phyloP scores from a whole-genome alignment of 257 asterid genomes.

The Nicotiana sylvestris region DNA sequence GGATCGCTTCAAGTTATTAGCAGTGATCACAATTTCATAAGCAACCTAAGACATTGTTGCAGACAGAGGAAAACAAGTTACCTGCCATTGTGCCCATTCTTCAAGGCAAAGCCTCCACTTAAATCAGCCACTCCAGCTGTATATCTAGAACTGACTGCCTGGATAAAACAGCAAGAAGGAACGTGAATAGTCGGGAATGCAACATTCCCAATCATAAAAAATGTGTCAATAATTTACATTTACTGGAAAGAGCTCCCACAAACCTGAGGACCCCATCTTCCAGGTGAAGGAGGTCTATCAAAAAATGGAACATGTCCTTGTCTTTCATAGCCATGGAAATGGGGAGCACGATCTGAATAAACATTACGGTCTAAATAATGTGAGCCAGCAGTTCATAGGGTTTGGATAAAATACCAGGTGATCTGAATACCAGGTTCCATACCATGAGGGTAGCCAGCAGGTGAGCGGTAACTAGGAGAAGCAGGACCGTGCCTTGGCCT shows the following conservation, averaged over 20 bases:
- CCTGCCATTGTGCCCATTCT: slow-evolving; percentile 7
- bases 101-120: slow-evolving; percentile 2
- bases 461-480: slow-evolving; percentile 22
- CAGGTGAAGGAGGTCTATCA: slow-evolving; percentile 19
- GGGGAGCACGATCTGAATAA: slow-evolving; percentile 13
- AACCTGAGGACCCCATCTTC: slow-evolving; percentile 22
- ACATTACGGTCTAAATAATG: slow-evolving; percentile 1
- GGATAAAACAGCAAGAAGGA: not conserved
- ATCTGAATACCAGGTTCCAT: not conserved
- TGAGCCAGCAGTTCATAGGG: not conserved
- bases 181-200: not conserved
- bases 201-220: not conserved
- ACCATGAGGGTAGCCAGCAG: slow-evolving; percentile 17
- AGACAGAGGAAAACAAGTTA: slow-evolving; percentile 4
- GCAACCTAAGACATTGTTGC: not conserved
- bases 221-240: not conserved
- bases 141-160: slow-evolving; percentile 13
- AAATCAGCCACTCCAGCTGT: slow-evolving; percentile 15
- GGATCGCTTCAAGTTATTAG: not conserved
- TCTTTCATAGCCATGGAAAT: slow-evolving; percentile 14
- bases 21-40: not conserved
- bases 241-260: not conserved
- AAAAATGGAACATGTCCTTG: slow-evolving; percentile 15
- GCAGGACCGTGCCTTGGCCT: slow-evolving; percentile 22
- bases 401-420: not conserved